Evolutionary conservation across 2,329 filamentous ascomycete species (phyloP).

Genomic region (Neofusicoccum umdonicola): DNA sequence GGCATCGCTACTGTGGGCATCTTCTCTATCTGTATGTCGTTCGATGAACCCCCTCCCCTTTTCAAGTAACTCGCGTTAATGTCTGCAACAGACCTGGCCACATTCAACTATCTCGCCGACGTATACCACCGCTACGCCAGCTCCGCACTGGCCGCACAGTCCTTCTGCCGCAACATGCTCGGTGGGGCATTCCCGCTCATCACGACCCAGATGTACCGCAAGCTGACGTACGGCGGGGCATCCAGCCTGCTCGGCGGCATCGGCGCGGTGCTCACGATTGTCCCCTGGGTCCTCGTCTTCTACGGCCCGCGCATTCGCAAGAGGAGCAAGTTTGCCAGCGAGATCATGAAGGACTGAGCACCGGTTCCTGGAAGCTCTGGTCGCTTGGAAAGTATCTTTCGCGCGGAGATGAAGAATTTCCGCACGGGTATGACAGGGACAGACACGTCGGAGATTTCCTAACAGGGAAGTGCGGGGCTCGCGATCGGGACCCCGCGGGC

Average conservation of each 20-base stretch:
- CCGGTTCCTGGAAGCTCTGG: not conserved
- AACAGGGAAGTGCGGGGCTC: not conserved
- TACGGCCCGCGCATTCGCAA: constrained; percentile 74
- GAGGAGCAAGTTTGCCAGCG: constrained; percentile 70
- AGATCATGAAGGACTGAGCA: constrained; percentile 28
- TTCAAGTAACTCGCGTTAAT: constrained; percentile 10
- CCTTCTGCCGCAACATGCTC: constrained; percentile 79
- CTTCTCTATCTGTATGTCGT: constrained; percentile 65
- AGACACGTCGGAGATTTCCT: not conserved
- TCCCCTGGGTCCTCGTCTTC: constrained; percentile 84
- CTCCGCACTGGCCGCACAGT: constrained; percentile 82
- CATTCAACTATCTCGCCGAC: constrained; percentile 91
- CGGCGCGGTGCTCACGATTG: constrained; percentile 63
- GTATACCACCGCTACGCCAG: constrained; percentile 82
- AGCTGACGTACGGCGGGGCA: constrained; percentile 68
- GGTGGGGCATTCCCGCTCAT: constrained; percentile 80
- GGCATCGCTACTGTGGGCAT: constrained; percentile 80
- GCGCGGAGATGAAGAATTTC: not conserved
- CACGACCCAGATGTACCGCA: constrained; percentile 68
- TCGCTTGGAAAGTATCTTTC: not conserved
- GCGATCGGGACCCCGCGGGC: not conserved
- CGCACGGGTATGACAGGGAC: not conserved
- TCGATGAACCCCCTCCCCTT: not conserved
- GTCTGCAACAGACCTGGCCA: constrained; percentile 54
- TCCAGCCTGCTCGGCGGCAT: constrained; percentile 75